Percentiles rank a stretch among this genome's conserved stretches.
phyloP scores from a whole-genome alignment of 148 eudicot genomes.

The Beta vulgaris region DNA sequence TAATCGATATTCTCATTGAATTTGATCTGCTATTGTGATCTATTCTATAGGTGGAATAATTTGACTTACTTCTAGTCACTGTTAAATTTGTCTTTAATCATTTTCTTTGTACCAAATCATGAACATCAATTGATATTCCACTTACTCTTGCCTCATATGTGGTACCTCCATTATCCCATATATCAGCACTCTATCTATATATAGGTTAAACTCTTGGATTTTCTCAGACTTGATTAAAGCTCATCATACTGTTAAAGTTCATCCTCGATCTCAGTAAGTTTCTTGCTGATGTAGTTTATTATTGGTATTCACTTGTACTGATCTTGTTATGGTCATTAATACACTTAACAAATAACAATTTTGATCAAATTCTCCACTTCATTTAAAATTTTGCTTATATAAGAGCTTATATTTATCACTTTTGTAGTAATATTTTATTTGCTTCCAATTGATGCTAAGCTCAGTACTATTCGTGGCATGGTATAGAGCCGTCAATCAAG shows the following conservation, averaged over 20 bases:
- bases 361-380: too few relatives aligned
- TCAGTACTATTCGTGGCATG: too few relatives aligned
- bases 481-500: too few relatives aligned
- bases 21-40: neutral
- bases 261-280: neutral
- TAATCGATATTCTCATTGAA: neutral
- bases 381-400: too few relatives aligned
- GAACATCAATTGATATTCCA: neutral
- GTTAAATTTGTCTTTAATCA: neutral
- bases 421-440: too few relatives aligned
- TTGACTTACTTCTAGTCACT: neutral
- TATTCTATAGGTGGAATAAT: neutral
- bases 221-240: neutral
- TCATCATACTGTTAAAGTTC: neutral
- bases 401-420: too few relatives aligned
- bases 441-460: too few relatives aligned
- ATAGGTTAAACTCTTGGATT: neutral
- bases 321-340: too few relatives aligned
- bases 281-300: neutral
- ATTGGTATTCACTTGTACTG: too few relatives aligned
- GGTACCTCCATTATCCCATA: neutral
- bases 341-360: too few relatives aligned
- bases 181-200: neutral
- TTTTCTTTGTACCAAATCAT: neutral
- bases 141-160: constrained; percentile 4